phyloP scores from a whole-genome alignment of 2,329 filamentous ascomycete species.

The Ciborinia camelliae region DNA sequence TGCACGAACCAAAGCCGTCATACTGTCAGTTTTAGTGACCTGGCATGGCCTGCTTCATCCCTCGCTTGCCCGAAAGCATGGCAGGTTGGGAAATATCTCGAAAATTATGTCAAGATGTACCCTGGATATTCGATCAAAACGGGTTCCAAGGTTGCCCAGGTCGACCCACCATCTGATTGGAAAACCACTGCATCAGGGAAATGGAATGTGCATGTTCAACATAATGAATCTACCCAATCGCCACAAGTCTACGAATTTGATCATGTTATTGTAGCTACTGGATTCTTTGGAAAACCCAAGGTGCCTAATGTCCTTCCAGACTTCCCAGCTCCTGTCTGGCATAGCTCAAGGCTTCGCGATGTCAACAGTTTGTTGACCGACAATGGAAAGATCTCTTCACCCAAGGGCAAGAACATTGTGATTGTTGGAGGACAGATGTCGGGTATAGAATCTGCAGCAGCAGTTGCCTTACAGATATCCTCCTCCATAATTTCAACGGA shows the following conservation, averaged over 20 bases:
- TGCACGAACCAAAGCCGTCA: constrained; percentile 73
- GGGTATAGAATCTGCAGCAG: constrained; percentile 71
- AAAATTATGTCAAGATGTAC: constrained; percentile 59
- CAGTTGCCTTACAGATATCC: constrained; percentile 69
- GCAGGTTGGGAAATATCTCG: constrained; percentile 71
- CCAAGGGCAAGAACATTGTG: constrained; percentile 57
- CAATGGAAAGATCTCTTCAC: constrained; percentile 32
- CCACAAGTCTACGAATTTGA: constrained; percentile 51
- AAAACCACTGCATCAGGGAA: constrained; percentile 9
- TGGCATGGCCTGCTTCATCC: constrained; percentile 61
- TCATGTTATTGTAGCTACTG: constrained; percentile 67
- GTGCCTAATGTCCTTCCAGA: constrained; percentile 46
- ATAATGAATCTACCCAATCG: not conserved
- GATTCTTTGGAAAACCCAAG: constrained; percentile 67
- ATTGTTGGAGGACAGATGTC: constrained; percentile 81
- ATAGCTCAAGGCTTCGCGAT: constrained; percentile 65
- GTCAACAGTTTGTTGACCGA: constrained; percentile 48
- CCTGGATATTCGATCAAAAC: constrained; percentile 29
- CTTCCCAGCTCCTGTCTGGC: constrained; percentile 49
- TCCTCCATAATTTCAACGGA: constrained; percentile 54
- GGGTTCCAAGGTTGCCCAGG: constrained; percentile 26
- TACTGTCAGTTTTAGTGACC: constrained; percentile 69
- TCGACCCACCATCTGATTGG: constrained; percentile 13
- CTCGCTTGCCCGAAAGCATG: constrained; percentile 72
- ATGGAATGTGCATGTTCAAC: constrained; percentile 28